These are phyloP conservation scores for Spergularia bocconei DNA, from an alignment of 148 eudicot genomes.

Conservation along the genomic window DNA sequence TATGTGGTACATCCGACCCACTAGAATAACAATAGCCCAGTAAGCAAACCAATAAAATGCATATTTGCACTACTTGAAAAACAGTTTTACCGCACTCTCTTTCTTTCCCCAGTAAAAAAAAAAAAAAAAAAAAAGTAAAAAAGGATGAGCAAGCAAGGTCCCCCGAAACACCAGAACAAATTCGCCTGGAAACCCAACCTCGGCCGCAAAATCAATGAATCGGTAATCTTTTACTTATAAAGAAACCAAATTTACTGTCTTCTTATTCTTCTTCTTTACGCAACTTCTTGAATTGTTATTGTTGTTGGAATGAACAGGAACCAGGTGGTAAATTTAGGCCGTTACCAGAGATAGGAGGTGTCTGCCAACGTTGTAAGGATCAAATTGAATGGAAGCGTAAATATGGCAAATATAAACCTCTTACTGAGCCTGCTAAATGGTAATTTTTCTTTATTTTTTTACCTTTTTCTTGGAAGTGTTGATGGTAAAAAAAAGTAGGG, in stretches of 20 bases:
- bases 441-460: constrained; percentile 13
- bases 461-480: not conserved
- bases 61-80: too few species aligned
- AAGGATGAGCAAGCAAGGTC: constrained; percentile 50
- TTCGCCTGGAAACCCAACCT: constrained; percentile 81
- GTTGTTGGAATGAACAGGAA: constrained; percentile 43
- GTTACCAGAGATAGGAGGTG: constrained; percentile 68
- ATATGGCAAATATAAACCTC: constrained; percentile 90
- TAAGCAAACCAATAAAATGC: too few species aligned
- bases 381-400: constrained; percentile 98
- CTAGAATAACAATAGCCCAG: too few species aligned
- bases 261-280: not conserved
- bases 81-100: too few species aligned
- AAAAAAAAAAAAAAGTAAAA: too few species aligned
- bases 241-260: not conserved
- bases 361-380: constrained; percentile 79
- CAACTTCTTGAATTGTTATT: not conserved
- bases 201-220: constrained; percentile 75
- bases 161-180: constrained; percentile 83
- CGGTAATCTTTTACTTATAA: constrained; percentile 30
- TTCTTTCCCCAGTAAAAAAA: too few species aligned
- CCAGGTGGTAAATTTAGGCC: constrained; percentile 85
- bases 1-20: too few species aligned
- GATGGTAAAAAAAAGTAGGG: not conserved
- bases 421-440: constrained; percentile 87